Conservation (phyloP, 2,329 filamentous ascomycete species). For the Alternaria ventricosa region DNA sequence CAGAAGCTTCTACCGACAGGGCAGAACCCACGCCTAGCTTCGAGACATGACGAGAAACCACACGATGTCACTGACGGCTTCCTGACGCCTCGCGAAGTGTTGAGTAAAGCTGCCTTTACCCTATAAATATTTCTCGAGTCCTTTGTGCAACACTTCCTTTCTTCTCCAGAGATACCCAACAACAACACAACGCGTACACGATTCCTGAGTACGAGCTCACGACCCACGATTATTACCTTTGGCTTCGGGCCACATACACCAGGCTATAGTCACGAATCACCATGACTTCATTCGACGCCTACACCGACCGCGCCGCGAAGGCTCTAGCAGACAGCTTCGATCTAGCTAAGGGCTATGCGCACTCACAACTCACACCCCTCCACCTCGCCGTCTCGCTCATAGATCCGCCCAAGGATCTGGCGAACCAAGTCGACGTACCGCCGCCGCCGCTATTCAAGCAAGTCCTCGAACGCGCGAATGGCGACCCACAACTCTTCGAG, state of each 20-base stretch:
- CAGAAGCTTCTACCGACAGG: conserved; percentile 36
- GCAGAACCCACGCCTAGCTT: conserved; percentile 25
- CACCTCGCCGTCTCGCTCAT: conserved; percentile 86
- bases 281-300: conserved; percentile 83
- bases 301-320: conserved; percentile 91
- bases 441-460: conserved; percentile 86
- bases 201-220: conserved; percentile 19
- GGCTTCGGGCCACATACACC: conserved; percentile 28
- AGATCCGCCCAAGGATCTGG: conserved; percentile 76
- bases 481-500: conserved; percentile 88
- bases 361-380: conserved; percentile 87
- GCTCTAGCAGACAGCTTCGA: conserved; percentile 87
- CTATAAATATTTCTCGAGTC: conserved; percentile 34
- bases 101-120: conserved; percentile 7
- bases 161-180: conserved; percentile 21
- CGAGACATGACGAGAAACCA: conserved; percentile 32
- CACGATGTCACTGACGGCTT: conserved; percentile 33
- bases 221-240: conserved; percentile 10
- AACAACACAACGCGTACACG: conserved; percentile 13
- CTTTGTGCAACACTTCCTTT: conserved; percentile 2
- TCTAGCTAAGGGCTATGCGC: conserved; percentile 86
- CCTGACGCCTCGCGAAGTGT: conserved; percentile 19
- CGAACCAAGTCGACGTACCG: conserved; percentile 67
- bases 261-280: conserved; percentile 40
- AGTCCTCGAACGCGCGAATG: conserved; percentile 91